Percentiles rank a stretch among this genome's conserved stretches.
Conservation (phyloP, 495 filamentous ascomycete genomes). For the Parathielavia hyrcaniae region DNA sequence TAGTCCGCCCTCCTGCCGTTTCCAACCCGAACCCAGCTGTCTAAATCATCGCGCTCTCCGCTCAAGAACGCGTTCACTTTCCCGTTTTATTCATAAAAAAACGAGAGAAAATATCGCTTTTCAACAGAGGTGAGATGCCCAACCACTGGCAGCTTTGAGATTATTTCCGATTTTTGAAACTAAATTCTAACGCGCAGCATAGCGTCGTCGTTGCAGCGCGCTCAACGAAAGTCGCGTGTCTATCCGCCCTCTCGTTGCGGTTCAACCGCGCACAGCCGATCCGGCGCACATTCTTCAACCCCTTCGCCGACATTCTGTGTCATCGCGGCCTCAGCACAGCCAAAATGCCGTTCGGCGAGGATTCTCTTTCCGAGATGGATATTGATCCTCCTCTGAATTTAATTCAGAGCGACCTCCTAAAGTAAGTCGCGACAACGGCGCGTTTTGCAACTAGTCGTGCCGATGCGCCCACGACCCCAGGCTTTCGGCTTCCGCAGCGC, state of each 20-base stretch:
- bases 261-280: not conserved
- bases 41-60: not conserved
- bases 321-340: not conserved
- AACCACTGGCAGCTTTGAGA: not conserved
- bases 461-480: not conserved
- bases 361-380: slow-evolving; percentile 1
- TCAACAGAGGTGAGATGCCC: not conserved
- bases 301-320: not conserved
- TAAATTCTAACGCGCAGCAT: not conserved
- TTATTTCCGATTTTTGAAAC: not conserved
- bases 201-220: not conserved
- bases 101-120: not conserved
- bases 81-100: not conserved
- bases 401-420: slow-evolving; percentile 25
- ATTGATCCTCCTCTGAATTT: slow-evolving; percentile 10
- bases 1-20: no score
- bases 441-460: not conserved
- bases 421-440: slow-evolving; percentile 18
- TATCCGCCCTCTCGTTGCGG: not conserved
- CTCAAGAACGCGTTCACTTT: not conserved
- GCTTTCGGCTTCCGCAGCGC: not conserved
- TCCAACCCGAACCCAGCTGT: slow-evolving; percentile 8
- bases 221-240: not conserved
- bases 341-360: slow-evolving; percentile 19
- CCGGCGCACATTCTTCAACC: not conserved